A percentile compares a stretch with the other conserved stretches of the same genome.
Conservation (phyloP, 164 flowering plant species). For the Protea cynaroides region DNA sequence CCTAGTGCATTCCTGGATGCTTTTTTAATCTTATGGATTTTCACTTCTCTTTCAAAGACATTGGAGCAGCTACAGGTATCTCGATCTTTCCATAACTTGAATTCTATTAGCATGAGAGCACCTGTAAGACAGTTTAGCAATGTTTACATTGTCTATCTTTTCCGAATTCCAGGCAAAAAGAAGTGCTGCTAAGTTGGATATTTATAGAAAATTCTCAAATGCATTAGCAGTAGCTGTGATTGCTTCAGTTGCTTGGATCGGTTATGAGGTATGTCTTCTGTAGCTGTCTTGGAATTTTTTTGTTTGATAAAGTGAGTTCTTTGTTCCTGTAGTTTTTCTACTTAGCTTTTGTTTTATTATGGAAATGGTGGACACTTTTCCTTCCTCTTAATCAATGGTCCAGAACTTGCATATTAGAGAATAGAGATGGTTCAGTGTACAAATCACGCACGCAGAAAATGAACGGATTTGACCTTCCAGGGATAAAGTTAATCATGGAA, state of each 20-base stretch:
- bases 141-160: neutral
- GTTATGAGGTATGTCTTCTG: slow-evolving; percentile 73
- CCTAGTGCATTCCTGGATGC: slow-evolving; percentile 96
- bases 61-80: slow-evolving; percentile 91
- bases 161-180: slow-evolving; percentile 54
- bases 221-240: slow-evolving; percentile 85
- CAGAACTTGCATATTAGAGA: too few species aligned
- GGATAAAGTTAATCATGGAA: too few species aligned
- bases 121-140: too few species aligned
- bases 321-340: too few species aligned
- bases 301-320: too few species aligned
- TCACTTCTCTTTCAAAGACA: slow-evolving; percentile 85
- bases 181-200: slow-evolving; percentile 78
- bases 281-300: too few species aligned
- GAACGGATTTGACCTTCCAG: too few species aligned
- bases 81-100: neutral
- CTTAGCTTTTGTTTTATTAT: neutral
- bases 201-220: slow-evolving; percentile 93
- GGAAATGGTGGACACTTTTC: neutral
- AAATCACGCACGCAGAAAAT: too few species aligned
- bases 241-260: slow-evolving; percentile 90
- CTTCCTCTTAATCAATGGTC: too few species aligned
- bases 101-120: too few species aligned
- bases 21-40: slow-evolving; percentile 96
- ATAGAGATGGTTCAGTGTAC: too few species aligned